Conservation (phyloP, 805 yeast species). For the Hanseniaspora singularis region DNA sequence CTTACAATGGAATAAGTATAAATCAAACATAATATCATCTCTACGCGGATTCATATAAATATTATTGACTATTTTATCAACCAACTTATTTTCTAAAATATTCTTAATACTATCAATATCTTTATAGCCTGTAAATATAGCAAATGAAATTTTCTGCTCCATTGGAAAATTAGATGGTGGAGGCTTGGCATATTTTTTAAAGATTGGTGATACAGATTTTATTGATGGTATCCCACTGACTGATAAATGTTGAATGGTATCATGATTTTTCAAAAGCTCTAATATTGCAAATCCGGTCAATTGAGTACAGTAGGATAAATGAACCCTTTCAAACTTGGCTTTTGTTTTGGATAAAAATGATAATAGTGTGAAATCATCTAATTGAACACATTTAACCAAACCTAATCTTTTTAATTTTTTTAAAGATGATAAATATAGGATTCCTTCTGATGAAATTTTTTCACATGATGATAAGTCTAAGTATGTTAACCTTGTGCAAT, state of each 20-base stretch:
- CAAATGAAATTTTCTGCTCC: constrained; percentile 11
- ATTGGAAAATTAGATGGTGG: constrained; percentile 9
- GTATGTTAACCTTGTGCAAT: constrained; percentile 3
- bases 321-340: constrained; percentile 9
- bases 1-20: constrained; percentile 1
- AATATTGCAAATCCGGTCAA: constrained; percentile 7
- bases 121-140: constrained; percentile 7
- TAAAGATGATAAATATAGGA: not conserved
- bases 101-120: constrained; percentile 1
- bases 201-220: not conserved
- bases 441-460: not conserved
- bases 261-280: constrained; percentile 9
- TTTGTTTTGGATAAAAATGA: constrained; percentile 2
- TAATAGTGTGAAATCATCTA: constrained; percentile 7
- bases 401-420: constrained; percentile 11
- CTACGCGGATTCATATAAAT: not conserved
- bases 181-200: constrained; percentile 1
- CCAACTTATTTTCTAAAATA: not conserved
- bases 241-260: constrained; percentile 8
- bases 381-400: constrained; percentile 6
- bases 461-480: constrained; percentile 11
- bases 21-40: not conserved
- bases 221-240: constrained; percentile 11
- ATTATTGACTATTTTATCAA: not conserved
- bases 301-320: constrained; percentile 9